Base-by-base conservation (phyloP, 2,329 filamentous ascomycete species). In the Colletotrichum sp. region DNA sequence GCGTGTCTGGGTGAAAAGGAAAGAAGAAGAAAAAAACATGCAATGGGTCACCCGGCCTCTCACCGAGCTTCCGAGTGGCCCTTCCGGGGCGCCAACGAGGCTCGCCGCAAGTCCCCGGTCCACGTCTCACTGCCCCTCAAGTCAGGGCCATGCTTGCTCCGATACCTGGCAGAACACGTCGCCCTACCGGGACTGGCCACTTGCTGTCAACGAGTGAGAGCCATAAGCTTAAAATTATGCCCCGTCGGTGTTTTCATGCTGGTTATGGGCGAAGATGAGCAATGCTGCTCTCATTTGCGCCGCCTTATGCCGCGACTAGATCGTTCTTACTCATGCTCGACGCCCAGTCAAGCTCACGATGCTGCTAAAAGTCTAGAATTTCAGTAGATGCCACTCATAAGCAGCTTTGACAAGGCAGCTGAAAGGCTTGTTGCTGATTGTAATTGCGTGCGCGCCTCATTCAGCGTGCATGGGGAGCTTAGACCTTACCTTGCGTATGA, bases 171-270 rank as follows among this genome's bases (percentile, higher is more conserved):
- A 30, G 34, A 72, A 75, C 69, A 75, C 62, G 72, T 75, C 62
- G 68, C 36, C 62, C 62, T n/a, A 67, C 30, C 15, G 28, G 57
- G 34, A 18, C 26, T 13, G 44, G 32, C 16, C 22, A 13, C 34
- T 75, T 64, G 65, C 64, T 71, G 73, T 64, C 70, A 63, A 15
- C 28, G 12, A 48, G 8, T 52, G 22, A 18, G 59, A 39, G 59
- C 32, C 59, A 73, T 68, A 68, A 73, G 73, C 73, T 68, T 69
- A 60, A 65, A 60, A 65, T 62, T 69, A 59, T 68, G n/a, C 32
- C 48, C 60, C 70, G n/a, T 67, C 57, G 32, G 32, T 55, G n/a
- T 63, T 57, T 72, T 22, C 32, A 13, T 69, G 32, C 48, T 22
- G 28, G 28, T 15, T 18, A 67, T 15, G 32, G 52, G 44, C 30